A percentile compares a stretch with the other conserved stretches of the same genome.
Conservation (phyloP, 495 filamentous ascomycete species). For the Cryomyces minteri region DNA sequence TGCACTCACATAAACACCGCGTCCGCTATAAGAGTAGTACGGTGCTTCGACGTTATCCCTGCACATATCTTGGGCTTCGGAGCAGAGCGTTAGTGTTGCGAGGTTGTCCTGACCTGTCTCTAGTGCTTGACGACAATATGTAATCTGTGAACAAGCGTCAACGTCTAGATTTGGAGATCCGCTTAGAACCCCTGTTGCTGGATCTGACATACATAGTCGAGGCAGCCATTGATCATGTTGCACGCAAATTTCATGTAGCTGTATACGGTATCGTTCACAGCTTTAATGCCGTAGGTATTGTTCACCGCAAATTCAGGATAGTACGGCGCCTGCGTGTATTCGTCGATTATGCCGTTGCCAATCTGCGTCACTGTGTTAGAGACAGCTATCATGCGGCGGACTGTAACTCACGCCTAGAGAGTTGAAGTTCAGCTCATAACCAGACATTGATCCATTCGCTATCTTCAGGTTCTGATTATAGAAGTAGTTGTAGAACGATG, state of each 20-base stretch:
- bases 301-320: slow-evolving; percentile 52
- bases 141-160: slow-evolving; percentile 12
- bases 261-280: slow-evolving; percentile 37
- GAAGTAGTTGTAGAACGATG: slow-evolving; percentile 38
- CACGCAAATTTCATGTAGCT: slow-evolving; percentile 27
- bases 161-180: too few species aligned
- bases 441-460: slow-evolving; percentile 25
- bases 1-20: slow-evolving; percentile 11
- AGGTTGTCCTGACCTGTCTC: slow-evolving; percentile 17
- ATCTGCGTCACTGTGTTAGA: background rate
- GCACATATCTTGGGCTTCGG: slow-evolving; percentile 24
- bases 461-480: slow-evolving; percentile 39
- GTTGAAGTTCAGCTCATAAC: slow-evolving; percentile 33
- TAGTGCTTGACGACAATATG: slow-evolving; percentile 14
- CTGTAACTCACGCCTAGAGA: slow-evolving; percentile 15
- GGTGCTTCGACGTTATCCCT: slow-evolving; percentile 24
- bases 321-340: slow-evolving; percentile 42
- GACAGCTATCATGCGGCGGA: background rate
- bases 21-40: slow-evolving; percentile 26
- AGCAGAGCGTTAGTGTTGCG: slow-evolving; percentile 19
- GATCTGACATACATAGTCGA: slow-evolving; percentile 1
- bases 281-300: slow-evolving; percentile 57
- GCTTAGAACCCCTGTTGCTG: background rate
- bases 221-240: slow-evolving; percentile 20
- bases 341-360: slow-evolving; percentile 62